Conservation (phyloP, 2,329 filamentous ascomycete genomes). For the Didymella arachidicola region DNA sequence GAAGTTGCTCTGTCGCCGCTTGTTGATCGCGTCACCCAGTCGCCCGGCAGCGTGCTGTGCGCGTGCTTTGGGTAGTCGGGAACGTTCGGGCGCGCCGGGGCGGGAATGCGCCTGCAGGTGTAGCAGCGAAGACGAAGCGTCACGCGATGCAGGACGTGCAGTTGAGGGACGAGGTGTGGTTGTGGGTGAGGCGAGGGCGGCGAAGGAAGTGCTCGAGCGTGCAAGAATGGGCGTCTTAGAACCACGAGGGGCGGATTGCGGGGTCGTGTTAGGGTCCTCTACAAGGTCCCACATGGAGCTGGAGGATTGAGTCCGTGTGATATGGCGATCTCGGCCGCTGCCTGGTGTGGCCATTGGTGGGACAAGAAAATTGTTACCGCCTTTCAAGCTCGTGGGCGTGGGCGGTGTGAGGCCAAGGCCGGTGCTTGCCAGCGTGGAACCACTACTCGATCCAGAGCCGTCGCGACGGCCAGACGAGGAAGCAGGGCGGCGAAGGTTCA, state of each 20-base stretch:
- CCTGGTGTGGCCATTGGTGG: slow-evolving; percentile 39
- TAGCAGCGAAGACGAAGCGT: slow-evolving; percentile 36
- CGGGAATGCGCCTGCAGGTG: slow-evolving; percentile 35
- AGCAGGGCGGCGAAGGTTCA: slow-evolving; percentile 43
- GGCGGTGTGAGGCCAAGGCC: slow-evolving; percentile 44
- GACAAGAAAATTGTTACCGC: slow-evolving; percentile 40
- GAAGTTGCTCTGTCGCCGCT: slow-evolving; percentile 37
- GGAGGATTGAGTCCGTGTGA: slow-evolving; percentile 40
- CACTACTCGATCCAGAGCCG: slow-evolving; percentile 45
- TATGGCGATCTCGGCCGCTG: slow-evolving; percentile 34
- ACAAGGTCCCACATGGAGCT: slow-evolving; percentile 46
- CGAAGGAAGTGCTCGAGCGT: slow-evolving; percentile 40
- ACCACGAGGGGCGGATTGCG: slow-evolving; percentile 26
- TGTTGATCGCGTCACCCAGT: slow-evolving; percentile 39
- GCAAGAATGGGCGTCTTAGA: slow-evolving; percentile 34
- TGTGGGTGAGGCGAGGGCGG: slow-evolving; percentile 32
- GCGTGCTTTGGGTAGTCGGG: slow-evolving; percentile 45
- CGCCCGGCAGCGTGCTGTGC: slow-evolving; percentile 29
- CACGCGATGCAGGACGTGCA: slow-evolving; percentile 41
- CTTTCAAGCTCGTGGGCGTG: slow-evolving; percentile 45
- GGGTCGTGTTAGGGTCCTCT: slow-evolving; percentile 38
- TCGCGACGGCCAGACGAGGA: slow-evolving; percentile 43
- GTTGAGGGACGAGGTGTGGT: slow-evolving; percentile 26
- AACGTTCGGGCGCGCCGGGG: slow-evolving; percentile 24
- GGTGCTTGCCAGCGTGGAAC: slow-evolving; percentile 37